These are phyloP conservation scores for Diaporthe velutina DNA, from an alignment of 2,329 filamentous ascomycete genomes.

Conservation along the genomic window DNA sequence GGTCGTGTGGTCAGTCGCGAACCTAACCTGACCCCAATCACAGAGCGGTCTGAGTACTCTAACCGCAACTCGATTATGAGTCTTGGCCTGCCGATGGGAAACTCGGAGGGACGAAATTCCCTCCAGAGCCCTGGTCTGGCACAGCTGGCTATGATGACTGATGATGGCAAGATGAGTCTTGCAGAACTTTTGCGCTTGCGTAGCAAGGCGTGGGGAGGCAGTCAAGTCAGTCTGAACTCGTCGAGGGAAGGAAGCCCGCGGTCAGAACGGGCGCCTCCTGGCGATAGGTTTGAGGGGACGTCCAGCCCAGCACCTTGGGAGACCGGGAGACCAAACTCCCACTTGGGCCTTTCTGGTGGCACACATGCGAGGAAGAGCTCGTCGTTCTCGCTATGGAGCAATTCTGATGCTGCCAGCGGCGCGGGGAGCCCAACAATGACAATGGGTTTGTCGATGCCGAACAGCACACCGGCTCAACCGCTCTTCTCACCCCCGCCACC, in stretches of 20 bases:
- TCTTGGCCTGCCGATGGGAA: constrained; percentile 66
- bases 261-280: constrained; percentile 57
- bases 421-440: constrained; percentile 66
- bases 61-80: constrained; percentile 93
- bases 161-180: constrained; percentile 80
- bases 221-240: constrained; percentile 79
- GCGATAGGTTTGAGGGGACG: constrained; percentile 57
- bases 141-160: constrained; percentile 78
- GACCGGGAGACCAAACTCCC: constrained; percentile 42
- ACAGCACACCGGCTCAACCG: constrained; percentile 41
- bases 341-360: constrained; percentile 28
- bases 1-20: constrained; percentile 83
- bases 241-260: constrained; percentile 64
- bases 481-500: constrained; percentile 44
- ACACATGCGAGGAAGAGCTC: constrained; percentile 63
- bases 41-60: constrained; percentile 94
- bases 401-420: constrained; percentile 61
- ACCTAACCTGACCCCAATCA: constrained; percentile 95
- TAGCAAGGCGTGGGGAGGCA: constrained; percentile 84
- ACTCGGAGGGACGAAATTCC: constrained; percentile 59
- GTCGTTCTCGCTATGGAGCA: constrained; percentile 60
- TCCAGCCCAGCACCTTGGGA: constrained; percentile 55
- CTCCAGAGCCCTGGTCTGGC: constrained; percentile 80
- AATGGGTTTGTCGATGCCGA: constrained; percentile 46
- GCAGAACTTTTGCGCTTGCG: constrained; percentile 80